Evolutionary conservation across 352 stramenopile genomes (phyloP), one percentile per base, ranked within the genome.

Genomic region (Phytophthora parvispora): DNA sequence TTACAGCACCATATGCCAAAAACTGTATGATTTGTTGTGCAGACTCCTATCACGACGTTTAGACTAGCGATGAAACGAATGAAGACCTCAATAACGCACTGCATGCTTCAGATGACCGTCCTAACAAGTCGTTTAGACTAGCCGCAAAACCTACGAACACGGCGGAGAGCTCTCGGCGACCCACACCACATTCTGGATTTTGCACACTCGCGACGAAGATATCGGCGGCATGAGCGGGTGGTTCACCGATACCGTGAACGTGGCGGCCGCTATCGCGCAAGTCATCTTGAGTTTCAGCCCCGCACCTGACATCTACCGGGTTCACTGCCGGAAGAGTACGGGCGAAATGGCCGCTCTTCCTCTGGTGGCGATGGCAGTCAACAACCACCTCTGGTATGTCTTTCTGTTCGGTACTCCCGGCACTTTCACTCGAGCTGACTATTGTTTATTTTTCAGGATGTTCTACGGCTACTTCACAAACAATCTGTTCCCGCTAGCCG

Each of bases 371-470:
- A 77, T 81, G 64, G 36, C 53, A 15, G 27, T 67, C 51, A 81
- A 81, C 59, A 69, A 50, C 47, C 57, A 78, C 47, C 38, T 71
- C 12, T 81, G 74, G 74, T 73, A 60, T 31, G 61, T 65, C 4
- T 12, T 29, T 45, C 38, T 20, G n/a, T 45, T 7, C 16, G 13
- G 18, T n/a, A n/a, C n/a, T n/a, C n/a, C n/a, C n/a, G n/a, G n/a
- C n/a, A n/a, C n/a, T n/a, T n/a, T n/a, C n/a, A n/a, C n/a, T n/a
- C n/a, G n/a, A n/a, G n/a, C n/a, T n/a, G n/a, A n/a, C n/a, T n/a
- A n/a, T n/a, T n/a, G n/a, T n/a, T 62, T 25, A 9, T 61, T 24
- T 43, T 18, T 24, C 29, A 74, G 64, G 69, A 52, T 51, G 51
- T 16, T 74, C 3, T 78, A 78, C 36, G 70, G 53, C 13, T 68